These are phyloP conservation scores for Globomyces sp. DNA, from an alignment of 371 early-diverging fungal species.

Conservation along the genomic window DNA sequence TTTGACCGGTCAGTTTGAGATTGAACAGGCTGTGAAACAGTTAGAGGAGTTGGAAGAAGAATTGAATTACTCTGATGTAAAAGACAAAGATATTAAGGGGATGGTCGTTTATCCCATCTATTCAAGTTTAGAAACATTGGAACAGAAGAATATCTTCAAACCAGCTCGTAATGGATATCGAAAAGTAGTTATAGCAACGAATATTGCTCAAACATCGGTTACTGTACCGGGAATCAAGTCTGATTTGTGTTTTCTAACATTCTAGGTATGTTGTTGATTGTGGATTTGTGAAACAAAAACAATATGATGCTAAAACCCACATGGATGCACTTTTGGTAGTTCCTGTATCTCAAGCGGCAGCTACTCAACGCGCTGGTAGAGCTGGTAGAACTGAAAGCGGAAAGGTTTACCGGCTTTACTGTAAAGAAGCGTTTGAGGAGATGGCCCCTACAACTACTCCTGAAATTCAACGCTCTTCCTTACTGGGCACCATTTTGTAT, in stretches of 20 bases:
- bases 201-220: slow-evolving; percentile 73
- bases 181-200: slow-evolving; percentile 65
- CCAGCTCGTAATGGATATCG: slow-evolving; percentile 39
- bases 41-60: slow-evolving; percentile 34
- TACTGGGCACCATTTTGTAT: slow-evolving; percentile 50
- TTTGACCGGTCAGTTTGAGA: slow-evolving; percentile 90
- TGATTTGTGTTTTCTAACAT: not conserved
- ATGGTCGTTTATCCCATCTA: slow-evolving; percentile 47
- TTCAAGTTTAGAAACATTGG: slow-evolving; percentile 46
- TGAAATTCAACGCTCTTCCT: slow-evolving; percentile 57
- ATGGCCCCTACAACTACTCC: slow-evolving; percentile 49
- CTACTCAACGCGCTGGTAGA: slow-evolving; percentile 67
- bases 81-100: slow-evolving; percentile 19
- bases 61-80: slow-evolving; percentile 31
- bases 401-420: slow-evolving; percentile 66
- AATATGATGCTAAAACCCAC: slow-evolving; percentile 71
- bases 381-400: slow-evolving; percentile 60
- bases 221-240: slow-evolving; percentile 84
- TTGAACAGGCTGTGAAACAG: slow-evolving; percentile 70
- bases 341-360: slow-evolving; percentile 70
- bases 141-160: slow-evolving; percentile 46
- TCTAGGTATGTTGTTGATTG: slow-evolving; percentile 79
- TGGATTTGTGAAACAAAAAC: slow-evolving; percentile 90
- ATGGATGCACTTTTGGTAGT: slow-evolving; percentile 75
- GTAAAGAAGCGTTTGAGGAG: slow-evolving; percentile 50